Base-by-base conservation (phyloP, 768 basidiomycete species). In the Mycena alexandri region DNA sequence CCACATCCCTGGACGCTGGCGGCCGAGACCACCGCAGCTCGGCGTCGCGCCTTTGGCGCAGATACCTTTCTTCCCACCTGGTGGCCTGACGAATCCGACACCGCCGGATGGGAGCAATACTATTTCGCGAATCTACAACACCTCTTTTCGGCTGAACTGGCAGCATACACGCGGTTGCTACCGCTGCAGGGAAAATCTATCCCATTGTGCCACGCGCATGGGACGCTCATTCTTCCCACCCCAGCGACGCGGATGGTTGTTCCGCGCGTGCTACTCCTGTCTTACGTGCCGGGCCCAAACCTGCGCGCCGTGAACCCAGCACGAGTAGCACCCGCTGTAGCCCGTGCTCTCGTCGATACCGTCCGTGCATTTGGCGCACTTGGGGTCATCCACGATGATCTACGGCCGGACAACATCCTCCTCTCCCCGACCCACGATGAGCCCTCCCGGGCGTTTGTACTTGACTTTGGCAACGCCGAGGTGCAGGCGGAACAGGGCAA, bases 311-410 rank as follows among this genome's bases (percentile, higher is more conserved):
- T 72, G 12, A 22, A 72, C 29, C 56, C 71, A 2, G 25, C 64
- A 17, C 64, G 67, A 19, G 41, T 72, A 6, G 13, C 56, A 8
- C 44, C 47, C 0, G 7, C 50, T 13, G 50, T 67, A 11, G 71
- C 51, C 14, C 64, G 59, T n/a, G 54, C 54, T 2, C 68, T 72
- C 33, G 19, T 69, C 34, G 71, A 70, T 24, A 72, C 65, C 12
- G 58, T 67, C 13, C 65, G 65, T 36, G 65, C 65, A 2, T 67
- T 70, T 25, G 68, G 62, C n/a, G 33, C 36, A 14, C 51, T 70
- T 17, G 68, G 71, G 16, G 71, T 72, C 38, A 53, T 72, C 19
- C 71, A 72, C 44, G 68, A 70, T 41, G 71, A 70, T 42, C 55
- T 72, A 12, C 55, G 65, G 33, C 33, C 61, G 19, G 71, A 69